Base-by-base conservation (phyloP, 495 filamentous ascomycete species). In the Penicillium odoratum region DNA sequence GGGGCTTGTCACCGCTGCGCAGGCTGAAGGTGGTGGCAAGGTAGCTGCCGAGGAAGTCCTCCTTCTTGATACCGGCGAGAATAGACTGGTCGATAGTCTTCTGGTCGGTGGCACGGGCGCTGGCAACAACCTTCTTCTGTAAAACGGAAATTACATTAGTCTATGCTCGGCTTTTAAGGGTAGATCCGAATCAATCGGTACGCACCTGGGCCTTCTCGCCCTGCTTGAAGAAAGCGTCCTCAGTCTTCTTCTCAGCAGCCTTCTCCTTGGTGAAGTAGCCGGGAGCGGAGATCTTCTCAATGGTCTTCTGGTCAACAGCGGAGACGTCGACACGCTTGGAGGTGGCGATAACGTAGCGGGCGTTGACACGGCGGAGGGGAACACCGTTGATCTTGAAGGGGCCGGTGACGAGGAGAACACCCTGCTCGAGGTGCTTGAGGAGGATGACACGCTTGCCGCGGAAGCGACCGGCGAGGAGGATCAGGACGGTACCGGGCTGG, bases 371-470 rank as follows among this genome's bases (percentile, higher is more conserved):
- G 76, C 95, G 88, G 69, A 99, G 88, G 60, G 95, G 95, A 60
- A 99, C 95, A 79, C 95, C 95, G 82, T 99, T 99, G 83, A 98
- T 88, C 88, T 96, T 98, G 88, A 97, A 99, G 71, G 95, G 95
- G 66, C 95, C 95, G 70, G 95, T 99, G 65, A 99, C 90, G 71
- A 99, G 91, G 72, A 99, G 92, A 61, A 97, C 90, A 78, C 95
- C 95, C 82, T 97, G 89, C 69, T 88, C 80, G 73, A 99, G 92
- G 80, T 87, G 83, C 85, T 97, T 98, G 76, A 99, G 90, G 77
- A 97, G 92, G 73, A 99, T 82, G 71, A 99, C 95, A 74, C 95
- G 95, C 90, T 97, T 98, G 83, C 95, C 95, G 69, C 95, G 94
- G 90, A 98, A 99, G 73, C 95, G 94, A 69, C 95, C 95, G 78